A percentile compares a stretch with the other conserved stretches of the same genome.
These are phyloP conservation scores for Backusella tarrabulga DNA, from an alignment of 192 early-diverging fungal species.

Conservation along the genomic window DNA sequence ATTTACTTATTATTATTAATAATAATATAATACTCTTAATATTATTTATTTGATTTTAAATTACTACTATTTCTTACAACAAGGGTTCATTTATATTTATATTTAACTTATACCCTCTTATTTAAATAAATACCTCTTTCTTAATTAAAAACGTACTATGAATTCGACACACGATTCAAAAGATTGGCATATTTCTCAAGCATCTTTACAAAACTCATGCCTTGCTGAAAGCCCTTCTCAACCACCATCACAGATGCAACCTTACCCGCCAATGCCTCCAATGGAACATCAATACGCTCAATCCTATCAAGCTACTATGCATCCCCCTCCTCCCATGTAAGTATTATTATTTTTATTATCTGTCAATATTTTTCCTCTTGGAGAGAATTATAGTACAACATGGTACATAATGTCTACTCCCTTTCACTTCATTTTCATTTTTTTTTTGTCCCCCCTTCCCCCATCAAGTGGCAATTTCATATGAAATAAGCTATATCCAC, in stretches of 20 bases:
- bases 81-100: conserved; percentile 9
- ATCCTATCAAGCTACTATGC: conserved; percentile 12
- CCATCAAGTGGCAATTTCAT: conserved; percentile 1
- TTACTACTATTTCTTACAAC: background rate
- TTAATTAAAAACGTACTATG: conserved; percentile 7
- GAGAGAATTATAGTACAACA: conserved; percentile 6
- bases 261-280: conserved; percentile 19
- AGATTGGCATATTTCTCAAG: conserved; percentile 10
- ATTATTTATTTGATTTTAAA: background rate
- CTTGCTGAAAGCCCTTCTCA: conserved; percentile 21
- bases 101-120: conserved; percentile 3
- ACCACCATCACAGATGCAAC: conserved; percentile 11
- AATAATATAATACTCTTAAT: conserved; percentile 4
- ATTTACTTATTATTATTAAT: background rate
- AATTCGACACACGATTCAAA: conserved; percentile 26
- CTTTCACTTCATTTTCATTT: background rate
- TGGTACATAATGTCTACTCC: background rate
- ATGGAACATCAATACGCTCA: conserved; percentile 24
- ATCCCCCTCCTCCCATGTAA: conserved; percentile 23
- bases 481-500: conserved; percentile 12
- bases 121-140: background rate
- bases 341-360: conserved; percentile 5
- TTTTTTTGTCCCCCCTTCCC: background rate
- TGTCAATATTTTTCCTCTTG: background rate
- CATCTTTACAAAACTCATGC: conserved; percentile 8